Percentiles rank a stretch among this genome's conserved stretches.
phyloP scores from a whole-genome alignment of 805 yeast genomes.

The Barnettozyma vustinii region DNA sequence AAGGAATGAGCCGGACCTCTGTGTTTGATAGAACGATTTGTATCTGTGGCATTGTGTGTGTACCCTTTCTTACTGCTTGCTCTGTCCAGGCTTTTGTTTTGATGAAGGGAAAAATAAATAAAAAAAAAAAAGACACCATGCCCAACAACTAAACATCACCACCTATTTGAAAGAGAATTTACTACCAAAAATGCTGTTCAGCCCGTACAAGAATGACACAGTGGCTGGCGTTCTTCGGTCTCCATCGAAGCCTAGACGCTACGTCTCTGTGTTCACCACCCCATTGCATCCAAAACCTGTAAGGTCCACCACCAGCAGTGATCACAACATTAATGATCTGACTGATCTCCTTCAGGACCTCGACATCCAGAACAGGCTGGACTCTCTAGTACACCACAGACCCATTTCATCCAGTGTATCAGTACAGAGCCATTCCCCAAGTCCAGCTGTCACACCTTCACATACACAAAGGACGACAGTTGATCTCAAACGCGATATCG shows the following conservation, averaged over 20 bases:
- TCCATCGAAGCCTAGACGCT: background rate
- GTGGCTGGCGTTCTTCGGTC: background rate
- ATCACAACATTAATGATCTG: background rate
- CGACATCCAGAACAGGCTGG: constrained; percentile 16
- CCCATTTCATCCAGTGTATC: background rate
- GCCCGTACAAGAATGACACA: constrained; percentile 11
- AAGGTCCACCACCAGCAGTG: background rate
- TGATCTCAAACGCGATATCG: background rate
- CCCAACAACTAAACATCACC: no score
- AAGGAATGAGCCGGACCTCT: background rate
- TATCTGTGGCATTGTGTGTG: background rate
- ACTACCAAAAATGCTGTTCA: constrained; percentile 12
- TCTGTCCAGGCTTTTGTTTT: background rate
- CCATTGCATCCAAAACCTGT: background rate
- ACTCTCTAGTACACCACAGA: constrained; percentile 3
- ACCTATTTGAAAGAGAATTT: background rate
- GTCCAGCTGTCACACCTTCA: background rate
- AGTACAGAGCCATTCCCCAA: background rate
- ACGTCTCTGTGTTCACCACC: background rate
- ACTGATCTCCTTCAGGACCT: constrained; percentile 16
- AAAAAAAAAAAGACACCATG: no score
- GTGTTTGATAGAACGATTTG: constrained; percentile 3
- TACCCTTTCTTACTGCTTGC: background rate
- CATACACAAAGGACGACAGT: background rate
- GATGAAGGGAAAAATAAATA: no score